Evolutionary conservation across 768 basidiomycete species (phyloP), one percentile per base, ranked within the genome.

Genomic region (Xerocomellus amylosporus): DNA sequence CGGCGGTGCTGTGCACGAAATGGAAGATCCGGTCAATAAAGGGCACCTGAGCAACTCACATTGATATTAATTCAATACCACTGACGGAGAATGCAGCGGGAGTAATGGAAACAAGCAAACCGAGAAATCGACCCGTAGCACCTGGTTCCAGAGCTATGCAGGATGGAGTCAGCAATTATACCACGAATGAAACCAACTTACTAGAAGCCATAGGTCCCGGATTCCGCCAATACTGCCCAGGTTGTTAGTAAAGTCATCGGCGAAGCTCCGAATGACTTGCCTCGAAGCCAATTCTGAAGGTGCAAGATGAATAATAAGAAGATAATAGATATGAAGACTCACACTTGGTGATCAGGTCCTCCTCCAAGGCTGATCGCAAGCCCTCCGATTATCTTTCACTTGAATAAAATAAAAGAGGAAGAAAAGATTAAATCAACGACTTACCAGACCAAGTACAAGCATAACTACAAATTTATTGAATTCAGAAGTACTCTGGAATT

Each of bases 31-130:
- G 53, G 43, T 36, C 22, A 15, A 26, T 34, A 66, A 45, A 63
- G 62, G 15, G 5, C 33, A 67, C 2, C 20, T 70, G 15, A 48
- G 41, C 8, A 30, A 65, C 77, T 55, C 59, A 84, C 84, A 88
- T 79, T 26, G 84, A 83, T 37, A 90, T 84, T 39, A 88, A 71
- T 64, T 92, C 89, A 75, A 90, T 82, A 37, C 84, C 88, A 62
- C 87, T 83, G 74, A 84, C 87, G 6, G 88, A 88, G 77, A 89
- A 93, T 2, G 83, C 84, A 14, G 59, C 61, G 19, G 64, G 61
- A 19, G 55, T 30, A 3, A 65, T 57, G 9, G 57, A 59, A 28
- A 58, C 55, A 30, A 66, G 64, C 51, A 66, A 26, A n/a, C 61
- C 54, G 10, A 66, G 39, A 50, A 66, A 66, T 19, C 59, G 57